A percentile compares a stretch with the other conserved stretches of the same genome.
These are phyloP conservation scores for Botrytis sinoallii DNA, from an alignment of 2,329 filamentous ascomycete species.

Conservation along the genomic window DNA sequence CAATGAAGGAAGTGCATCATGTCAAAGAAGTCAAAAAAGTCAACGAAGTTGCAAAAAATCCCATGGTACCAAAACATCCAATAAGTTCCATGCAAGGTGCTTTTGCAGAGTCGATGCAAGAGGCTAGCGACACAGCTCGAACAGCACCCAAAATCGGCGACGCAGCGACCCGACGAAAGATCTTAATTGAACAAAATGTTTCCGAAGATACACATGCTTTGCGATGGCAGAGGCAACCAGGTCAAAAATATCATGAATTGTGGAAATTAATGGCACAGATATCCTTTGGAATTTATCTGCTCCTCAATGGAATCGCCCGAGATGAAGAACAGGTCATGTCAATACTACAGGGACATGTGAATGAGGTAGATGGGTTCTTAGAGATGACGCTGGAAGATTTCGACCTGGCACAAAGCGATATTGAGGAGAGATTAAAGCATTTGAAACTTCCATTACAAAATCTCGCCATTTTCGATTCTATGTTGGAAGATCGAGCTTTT, in stretches of 20 bases:
- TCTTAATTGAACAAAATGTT: conserved; percentile 64
- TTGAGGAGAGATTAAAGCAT: conserved; percentile 75
- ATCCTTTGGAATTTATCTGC: conserved; percentile 85
- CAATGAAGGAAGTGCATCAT: conserved; percentile 32
- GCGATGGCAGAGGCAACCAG: conserved; percentile 71
- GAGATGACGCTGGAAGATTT: conserved; percentile 85
- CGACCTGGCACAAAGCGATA: conserved; percentile 71
- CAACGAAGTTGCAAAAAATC: conserved; percentile 1
- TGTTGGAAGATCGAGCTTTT: conserved; percentile 82
- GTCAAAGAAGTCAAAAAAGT: neutral
- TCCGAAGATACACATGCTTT: conserved; percentile 70
- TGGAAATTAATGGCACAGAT: conserved; percentile 91
- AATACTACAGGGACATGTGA: conserved; percentile 88
- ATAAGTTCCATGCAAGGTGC: conserved; percentile 74
- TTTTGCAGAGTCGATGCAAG: conserved; percentile 77
- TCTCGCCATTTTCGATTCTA: conserved; percentile 75
- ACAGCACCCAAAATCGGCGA: conserved; percentile 54
- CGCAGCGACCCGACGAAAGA: conserved; percentile 61
- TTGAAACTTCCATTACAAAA: conserved; percentile 82
- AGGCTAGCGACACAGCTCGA: conserved; percentile 55
- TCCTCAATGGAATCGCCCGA: conserved; percentile 82
- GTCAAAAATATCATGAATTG: conserved; percentile 79
- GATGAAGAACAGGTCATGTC: conserved; percentile 83
- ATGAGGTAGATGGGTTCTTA: conserved; percentile 89
- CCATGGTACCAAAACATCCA: conserved; percentile 57